These are phyloP conservation scores for Talaromyces atroroseus DNA, from an alignment of 2,329 filamentous ascomycete genomes.

Conservation along the genomic window DNA sequence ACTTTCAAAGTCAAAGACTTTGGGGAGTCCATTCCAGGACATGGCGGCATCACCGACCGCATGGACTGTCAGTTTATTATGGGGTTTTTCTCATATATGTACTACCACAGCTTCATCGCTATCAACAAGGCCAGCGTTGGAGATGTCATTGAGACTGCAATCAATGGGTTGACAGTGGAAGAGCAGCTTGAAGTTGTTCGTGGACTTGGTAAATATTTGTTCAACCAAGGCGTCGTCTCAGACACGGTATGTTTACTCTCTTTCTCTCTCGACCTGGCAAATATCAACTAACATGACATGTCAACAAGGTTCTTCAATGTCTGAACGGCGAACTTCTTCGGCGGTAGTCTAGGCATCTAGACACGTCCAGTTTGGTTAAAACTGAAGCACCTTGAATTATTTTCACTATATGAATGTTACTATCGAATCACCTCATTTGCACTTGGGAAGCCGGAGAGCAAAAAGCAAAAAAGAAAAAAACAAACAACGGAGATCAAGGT, in stretches of 20 bases:
- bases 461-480: neutral
- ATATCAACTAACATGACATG: constrained; percentile 14
- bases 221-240: constrained; percentile 56
- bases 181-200: constrained; percentile 79
- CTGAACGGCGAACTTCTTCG: constrained; percentile 32
- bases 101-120: constrained; percentile 96
- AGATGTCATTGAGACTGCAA: constrained; percentile 81
- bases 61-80: constrained; percentile 99
- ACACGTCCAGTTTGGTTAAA: neutral
- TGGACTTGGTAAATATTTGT: constrained; percentile 58
- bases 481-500: neutral
- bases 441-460: neutral
- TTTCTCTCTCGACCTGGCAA: neutral
- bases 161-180: constrained; percentile 78
- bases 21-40: constrained; percentile 93
- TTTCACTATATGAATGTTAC: neutral
- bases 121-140: constrained; percentile 80
- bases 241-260: constrained; percentile 42
- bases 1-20: constrained; percentile 99
- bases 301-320: constrained; percentile 31
- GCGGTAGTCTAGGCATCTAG: constrained; percentile 12
- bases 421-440: neutral
- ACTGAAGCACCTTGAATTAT: neutral
- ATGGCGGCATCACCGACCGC: constrained; percentile 95
- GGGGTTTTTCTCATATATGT: constrained; percentile 97